These are phyloP conservation scores for Laguncularia racemosa DNA, from an alignment of 345 rosid species.

Conservation along the genomic window DNA sequence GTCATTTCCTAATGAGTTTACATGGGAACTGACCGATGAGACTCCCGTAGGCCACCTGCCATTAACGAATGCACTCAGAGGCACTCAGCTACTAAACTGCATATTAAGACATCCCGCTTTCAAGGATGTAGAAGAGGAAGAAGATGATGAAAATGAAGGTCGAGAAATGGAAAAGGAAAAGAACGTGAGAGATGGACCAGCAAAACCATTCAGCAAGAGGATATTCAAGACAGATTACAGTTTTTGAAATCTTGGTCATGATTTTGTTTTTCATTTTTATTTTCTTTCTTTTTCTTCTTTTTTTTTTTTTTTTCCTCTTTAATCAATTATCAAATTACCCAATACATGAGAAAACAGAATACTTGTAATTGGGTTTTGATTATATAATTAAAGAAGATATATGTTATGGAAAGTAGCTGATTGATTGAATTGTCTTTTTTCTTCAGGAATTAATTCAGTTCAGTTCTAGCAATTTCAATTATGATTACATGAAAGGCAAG, in stretches of 20 bases:
- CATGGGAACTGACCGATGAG: conserved; percentile 70
- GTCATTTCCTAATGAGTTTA: conserved; percentile 74
- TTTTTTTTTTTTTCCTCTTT: too few relatives aligned
- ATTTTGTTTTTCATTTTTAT: background rate
- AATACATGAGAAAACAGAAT: too few relatives aligned
- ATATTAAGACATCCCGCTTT: conserved; percentile 84
- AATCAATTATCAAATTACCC: background rate
- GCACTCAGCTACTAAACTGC: conserved; percentile 60
- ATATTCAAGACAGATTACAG: conserved; percentile 52
- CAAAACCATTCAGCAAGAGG: conserved; percentile 27
- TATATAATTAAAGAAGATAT: too few relatives aligned
- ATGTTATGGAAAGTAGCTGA: too few relatives aligned
- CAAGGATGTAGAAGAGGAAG: conserved; percentile 17
- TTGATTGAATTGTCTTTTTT: too few relatives aligned
- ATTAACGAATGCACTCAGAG: conserved; percentile 85
- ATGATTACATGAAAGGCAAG: too few relatives aligned
- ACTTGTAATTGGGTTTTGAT: too few relatives aligned
- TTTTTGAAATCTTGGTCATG: conserved; percentile 20
- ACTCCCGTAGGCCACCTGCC: conserved; percentile 90
- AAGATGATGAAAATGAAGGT: background rate
- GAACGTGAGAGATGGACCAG: conserved; percentile 12
- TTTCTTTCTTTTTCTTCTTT: too few relatives aligned
- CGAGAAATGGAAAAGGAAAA: conserved; percentile 8
- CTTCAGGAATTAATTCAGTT: too few relatives aligned
- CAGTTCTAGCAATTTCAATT: too few relatives aligned